These are phyloP conservation scores for Mariannaea sp. DNA, from an alignment of 2,329 filamentous ascomycete genomes.

Conservation along the genomic window DNA sequence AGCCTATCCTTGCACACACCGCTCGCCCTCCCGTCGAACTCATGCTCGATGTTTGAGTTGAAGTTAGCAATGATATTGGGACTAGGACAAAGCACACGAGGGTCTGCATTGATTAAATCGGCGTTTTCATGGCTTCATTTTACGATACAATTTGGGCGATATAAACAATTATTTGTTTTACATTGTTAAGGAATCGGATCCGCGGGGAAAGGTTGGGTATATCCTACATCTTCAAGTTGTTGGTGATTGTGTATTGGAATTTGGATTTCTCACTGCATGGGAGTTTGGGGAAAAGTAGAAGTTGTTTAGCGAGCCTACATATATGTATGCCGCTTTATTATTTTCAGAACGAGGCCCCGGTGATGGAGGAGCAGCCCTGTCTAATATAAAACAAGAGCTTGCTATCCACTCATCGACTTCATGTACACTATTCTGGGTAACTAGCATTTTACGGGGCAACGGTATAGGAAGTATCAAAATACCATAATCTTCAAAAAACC, in stretches of 20 bases:
- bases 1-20: conserved; percentile 63
- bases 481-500: not conserved
- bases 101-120: conserved; percentile 8
- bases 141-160: not conserved
- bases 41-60: conserved; percentile 52
- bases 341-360: not conserved
- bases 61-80: not conserved
- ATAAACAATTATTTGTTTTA: conserved; percentile 15
- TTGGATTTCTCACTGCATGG: conserved; percentile 12
- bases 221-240: conserved; percentile 16
- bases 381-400: not conserved
- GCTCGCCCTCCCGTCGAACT: conserved; percentile 68
- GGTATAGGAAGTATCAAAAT: conserved; percentile 12
- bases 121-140: conserved; percentile 25
- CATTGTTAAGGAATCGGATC: conserved; percentile 3
- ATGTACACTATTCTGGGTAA: conserved; percentile 2
- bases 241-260: conserved; percentile 16
- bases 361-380: conserved; percentile 10
- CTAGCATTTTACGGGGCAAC: not conserved
- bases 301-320: conserved; percentile 12
- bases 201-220: not conserved
- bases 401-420: not conserved
- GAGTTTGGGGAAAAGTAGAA: conserved; percentile 32
- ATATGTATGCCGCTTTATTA: conserved; percentile 6
- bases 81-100: not conserved